Percentiles rank a stretch among this genome's conserved stretches.
These are phyloP conservation scores for Pluteus cervinus DNA, from an alignment of 768 basidiomycete species.

Conservation along the genomic window DNA sequence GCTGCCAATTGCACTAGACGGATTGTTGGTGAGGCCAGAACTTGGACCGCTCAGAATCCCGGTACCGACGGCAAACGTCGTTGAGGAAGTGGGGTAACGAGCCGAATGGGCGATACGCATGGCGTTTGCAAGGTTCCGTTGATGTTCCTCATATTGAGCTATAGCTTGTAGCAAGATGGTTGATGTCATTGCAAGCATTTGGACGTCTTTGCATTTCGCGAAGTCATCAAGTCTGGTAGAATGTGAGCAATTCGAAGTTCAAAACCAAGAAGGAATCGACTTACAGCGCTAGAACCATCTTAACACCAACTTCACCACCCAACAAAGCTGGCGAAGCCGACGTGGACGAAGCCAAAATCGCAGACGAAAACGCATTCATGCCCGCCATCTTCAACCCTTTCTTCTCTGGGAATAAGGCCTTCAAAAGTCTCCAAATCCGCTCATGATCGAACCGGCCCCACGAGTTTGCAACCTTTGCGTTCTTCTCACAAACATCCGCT, in stretches of 20 bases:
- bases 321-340: too few species aligned
- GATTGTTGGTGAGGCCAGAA: too few species aligned
- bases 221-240: slow-evolving; percentile 32
- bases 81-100: too few species aligned
- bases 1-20: too few species aligned
- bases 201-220: slow-evolving; percentile 55
- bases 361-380: slow-evolving; percentile 19
- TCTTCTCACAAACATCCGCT: slow-evolving; percentile 47
- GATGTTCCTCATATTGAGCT: slow-evolving; percentile 6
- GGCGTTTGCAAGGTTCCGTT: slow-evolving; percentile 7
- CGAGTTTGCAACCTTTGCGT: slow-evolving; percentile 52
- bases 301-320: too few species aligned
- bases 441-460: slow-evolving; percentile 67
- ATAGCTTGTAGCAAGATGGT: slow-evolving; percentile 55
- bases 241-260: slow-evolving; percentile 5
- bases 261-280: slow-evolving; percentile 16
- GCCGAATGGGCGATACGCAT: slow-evolving; percentile 5
- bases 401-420: slow-evolving; percentile 35
- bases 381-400: slow-evolving; percentile 6
- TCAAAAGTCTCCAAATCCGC: slow-evolving; percentile 54
- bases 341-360: slow-evolving; percentile 27
- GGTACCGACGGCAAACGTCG: too few species aligned
- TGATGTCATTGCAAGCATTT: slow-evolving; percentile 77
- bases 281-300: slow-evolving; percentile 42
- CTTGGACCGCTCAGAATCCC: too few species aligned